A percentile compares a stretch with the other conserved stretches of the same genome.
Evolutionary conservation across 352 stramenopile species (phyloP).

Genomic region (Pythium sukuiense): DNA sequence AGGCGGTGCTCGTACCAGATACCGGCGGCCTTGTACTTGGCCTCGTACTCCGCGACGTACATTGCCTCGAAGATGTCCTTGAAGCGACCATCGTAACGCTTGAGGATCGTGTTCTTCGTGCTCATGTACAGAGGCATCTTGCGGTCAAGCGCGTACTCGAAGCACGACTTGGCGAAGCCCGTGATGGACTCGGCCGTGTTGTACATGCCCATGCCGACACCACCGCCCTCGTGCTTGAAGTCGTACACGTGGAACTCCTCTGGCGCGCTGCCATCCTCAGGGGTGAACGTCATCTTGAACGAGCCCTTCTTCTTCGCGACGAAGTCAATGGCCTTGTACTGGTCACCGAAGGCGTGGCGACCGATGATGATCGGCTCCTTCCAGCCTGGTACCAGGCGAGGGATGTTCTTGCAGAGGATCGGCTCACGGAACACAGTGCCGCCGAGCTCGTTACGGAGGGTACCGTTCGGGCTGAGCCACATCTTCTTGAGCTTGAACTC

Average conservation of each 20-base stretch:
- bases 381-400: constrained; percentile 84
- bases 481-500: constrained; percentile 88
- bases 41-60: constrained; percentile 81
- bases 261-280: constrained; percentile 43
- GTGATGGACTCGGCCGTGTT: constrained; percentile 85
- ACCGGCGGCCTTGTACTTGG: constrained; percentile 62
- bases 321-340: constrained; percentile 89
- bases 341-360: constrained; percentile 86
- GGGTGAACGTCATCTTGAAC: constrained; percentile 82
- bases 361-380: constrained; percentile 87
- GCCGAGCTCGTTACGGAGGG: constrained; percentile 81
- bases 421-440: constrained; percentile 90
- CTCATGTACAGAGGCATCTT: constrained; percentile 82
- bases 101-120: constrained; percentile 93
- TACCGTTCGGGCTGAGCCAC: constrained; percentile 85
- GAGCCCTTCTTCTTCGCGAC: constrained; percentile 63
- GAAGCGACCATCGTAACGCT: constrained; percentile 85
- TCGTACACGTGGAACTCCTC: constrained; percentile 84
- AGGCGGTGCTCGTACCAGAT: constrained; percentile 87
- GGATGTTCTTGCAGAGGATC: constrained; percentile 87
- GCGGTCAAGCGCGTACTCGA: constrained; percentile 60
- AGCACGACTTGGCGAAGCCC: constrained; percentile 66
- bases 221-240: constrained; percentile 63
- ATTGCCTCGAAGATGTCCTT: constrained; percentile 90
- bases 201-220: constrained; percentile 89